A percentile compares a stretch with the other conserved stretches of the same genome.
phyloP scores from a whole-genome alignment of 208 protist genomes.

The Acanthamoeba sp. region DNA sequence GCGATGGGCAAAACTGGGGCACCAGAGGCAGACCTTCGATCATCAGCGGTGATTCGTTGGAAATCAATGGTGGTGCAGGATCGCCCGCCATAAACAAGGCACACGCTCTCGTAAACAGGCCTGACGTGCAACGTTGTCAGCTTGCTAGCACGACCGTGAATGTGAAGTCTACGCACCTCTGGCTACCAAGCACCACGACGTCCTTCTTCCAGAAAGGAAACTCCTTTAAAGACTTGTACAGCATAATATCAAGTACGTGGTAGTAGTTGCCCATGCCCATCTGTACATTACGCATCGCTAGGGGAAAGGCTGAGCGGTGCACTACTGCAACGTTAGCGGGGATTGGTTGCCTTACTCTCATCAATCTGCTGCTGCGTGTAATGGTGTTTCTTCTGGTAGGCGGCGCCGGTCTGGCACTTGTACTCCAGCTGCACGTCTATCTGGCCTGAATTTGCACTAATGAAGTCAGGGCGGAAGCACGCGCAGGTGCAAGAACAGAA shows the following conservation, averaged over 20 bases:
- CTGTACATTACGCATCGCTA: not conserved
- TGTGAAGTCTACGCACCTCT: not conserved
- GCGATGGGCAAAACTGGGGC: too few relatives aligned
- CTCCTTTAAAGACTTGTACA: not conserved
- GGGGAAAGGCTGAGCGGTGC: not conserved
- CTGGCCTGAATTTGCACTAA: not conserved
- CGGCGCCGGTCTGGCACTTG: slow-evolving; percentile 52
- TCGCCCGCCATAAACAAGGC: not conserved
- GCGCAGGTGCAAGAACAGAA: not conserved
- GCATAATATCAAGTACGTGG: not conserved
- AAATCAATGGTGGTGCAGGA: slow-evolving; percentile 69
- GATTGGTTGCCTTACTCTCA: not conserved
- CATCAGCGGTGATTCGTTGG: slow-evolving; percentile 35
- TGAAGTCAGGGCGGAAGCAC: too few relatives aligned
- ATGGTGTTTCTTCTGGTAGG: slow-evolving; percentile 18
- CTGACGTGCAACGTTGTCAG: not conserved
- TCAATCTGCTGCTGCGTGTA: slow-evolving; percentile 51
- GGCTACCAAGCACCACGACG: not conserved
- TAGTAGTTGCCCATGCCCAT: slow-evolving; percentile 15
- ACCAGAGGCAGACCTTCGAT: not conserved
- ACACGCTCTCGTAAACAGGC: slow-evolving; percentile 49
- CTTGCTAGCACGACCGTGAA: not conserved
- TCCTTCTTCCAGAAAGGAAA: slow-evolving; percentile 29
- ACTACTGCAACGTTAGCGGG: not conserved
- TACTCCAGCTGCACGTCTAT: not conserved